A percentile compares a stretch with the other conserved stretches of the same genome.
Evolutionary conservation across 2,329 filamentous ascomycete genomes (phyloP).

Genomic region (Ophiostoma ulmi): DNA sequence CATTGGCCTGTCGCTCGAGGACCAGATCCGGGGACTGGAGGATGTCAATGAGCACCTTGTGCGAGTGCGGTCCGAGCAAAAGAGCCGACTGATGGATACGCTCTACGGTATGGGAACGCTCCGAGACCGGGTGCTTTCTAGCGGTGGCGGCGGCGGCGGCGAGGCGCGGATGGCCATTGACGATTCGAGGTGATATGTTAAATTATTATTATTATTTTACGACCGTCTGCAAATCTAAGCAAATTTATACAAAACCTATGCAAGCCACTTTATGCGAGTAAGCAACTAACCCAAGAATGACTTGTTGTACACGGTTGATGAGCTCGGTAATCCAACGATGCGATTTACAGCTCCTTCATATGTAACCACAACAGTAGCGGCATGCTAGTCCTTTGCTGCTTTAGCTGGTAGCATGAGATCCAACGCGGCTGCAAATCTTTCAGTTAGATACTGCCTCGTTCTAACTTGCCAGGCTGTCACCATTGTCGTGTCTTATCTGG

Average conservation of each 20-base stretch:
- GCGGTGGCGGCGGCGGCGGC: neutral
- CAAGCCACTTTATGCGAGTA: too few species aligned
- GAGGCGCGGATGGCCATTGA: slow-evolving; percentile 8
- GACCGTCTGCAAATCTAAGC: too few species aligned
- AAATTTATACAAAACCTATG: too few species aligned
- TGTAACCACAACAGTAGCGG: too few species aligned
- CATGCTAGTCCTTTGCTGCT: too few species aligned
- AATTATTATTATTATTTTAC: neutral
- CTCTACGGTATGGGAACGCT: slow-evolving; percentile 54
- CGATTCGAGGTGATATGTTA: neutral
- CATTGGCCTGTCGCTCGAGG: slow-evolving; percentile 66
- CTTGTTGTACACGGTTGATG: neutral
- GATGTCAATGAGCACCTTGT: slow-evolving; percentile 75
- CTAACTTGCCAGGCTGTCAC: too few species aligned
- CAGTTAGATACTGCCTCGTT: neutral
- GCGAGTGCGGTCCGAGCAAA: slow-evolving; percentile 70
- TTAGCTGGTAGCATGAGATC: too few species aligned
- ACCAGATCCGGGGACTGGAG: slow-evolving; percentile 78
- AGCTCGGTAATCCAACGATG: neutral
- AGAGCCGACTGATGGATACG: slow-evolving; percentile 75
- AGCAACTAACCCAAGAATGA: neutral
- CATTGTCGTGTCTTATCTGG: neutral
- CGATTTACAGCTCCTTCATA: too few species aligned
- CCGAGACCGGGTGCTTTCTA: slow-evolving; percentile 16
- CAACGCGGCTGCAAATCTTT: too few species aligned